Conservation (phyloP, 257 asterid genomes). For the Solanum habrochaites region DNA sequence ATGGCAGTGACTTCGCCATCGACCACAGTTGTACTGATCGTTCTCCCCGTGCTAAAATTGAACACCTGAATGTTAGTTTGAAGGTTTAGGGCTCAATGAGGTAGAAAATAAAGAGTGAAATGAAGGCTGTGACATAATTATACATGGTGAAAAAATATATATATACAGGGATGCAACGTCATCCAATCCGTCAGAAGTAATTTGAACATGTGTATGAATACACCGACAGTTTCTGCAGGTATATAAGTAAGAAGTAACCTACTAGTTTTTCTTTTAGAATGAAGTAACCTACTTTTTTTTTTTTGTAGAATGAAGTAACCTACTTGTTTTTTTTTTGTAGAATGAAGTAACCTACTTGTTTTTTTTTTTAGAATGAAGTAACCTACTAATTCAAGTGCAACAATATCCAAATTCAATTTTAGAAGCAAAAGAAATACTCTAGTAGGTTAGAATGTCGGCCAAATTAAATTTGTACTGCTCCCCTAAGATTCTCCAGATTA, state of each 20-base stretch:
- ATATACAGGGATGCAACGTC: not conserved
- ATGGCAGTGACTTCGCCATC: constrained; percentile 91
- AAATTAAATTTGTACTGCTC: not conserved
- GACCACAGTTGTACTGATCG: constrained; percentile 44
- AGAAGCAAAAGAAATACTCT: not conserved
- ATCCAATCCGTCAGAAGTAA: not conserved
- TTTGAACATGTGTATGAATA: not conserved
- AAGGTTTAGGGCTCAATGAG: constrained; percentile 7
- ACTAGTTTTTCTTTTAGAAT: not conserved
- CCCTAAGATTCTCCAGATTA: not conserved
- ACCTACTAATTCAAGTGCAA: not conserved
- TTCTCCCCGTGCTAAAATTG: constrained; percentile 95
- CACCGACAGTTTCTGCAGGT: not conserved
- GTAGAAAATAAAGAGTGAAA: not conserved
- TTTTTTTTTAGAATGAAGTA: no score
- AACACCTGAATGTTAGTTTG: constrained; percentile 52
- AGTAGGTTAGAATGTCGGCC: not conserved
- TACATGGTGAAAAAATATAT: not conserved
- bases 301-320: not conserved
- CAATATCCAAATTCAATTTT: not conserved
- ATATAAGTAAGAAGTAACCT: not conserved
- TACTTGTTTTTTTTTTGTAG: not conserved
- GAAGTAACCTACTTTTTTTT: no score
- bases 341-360: not conserved
- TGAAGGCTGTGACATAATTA: not conserved